Evolutionary conservation across 495 filamentous ascomycete genomes (phyloP).

Genomic region (Penicillium dipodomyicola): DNA sequence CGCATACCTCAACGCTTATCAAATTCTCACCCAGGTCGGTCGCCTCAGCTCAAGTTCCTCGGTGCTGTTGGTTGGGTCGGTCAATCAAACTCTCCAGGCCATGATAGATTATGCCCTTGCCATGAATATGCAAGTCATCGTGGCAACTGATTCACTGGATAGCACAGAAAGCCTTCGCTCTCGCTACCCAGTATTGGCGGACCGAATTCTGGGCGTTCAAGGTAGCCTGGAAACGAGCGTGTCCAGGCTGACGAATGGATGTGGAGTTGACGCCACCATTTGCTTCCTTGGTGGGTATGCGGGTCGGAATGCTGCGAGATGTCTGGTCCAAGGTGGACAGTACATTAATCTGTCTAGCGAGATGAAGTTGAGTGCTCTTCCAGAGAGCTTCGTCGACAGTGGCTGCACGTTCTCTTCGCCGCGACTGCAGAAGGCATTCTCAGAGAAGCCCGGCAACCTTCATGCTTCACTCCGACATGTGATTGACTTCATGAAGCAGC

Average conservation of each 20-base stretch:
- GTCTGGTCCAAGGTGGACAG: slow-evolving; percentile 20
- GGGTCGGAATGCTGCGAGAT: slow-evolving; percentile 21
- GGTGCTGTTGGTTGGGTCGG: slow-evolving; percentile 18
- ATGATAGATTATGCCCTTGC: slow-evolving; percentile 22
- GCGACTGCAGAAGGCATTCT: slow-evolving; percentile 12
- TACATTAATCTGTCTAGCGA: slow-evolving; percentile 26
- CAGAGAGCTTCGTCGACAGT: slow-evolving; percentile 21
- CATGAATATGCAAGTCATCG: slow-evolving; percentile 16
- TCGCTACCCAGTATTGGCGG: slow-evolving; percentile 14
- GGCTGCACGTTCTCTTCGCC: slow-evolving; percentile 24
- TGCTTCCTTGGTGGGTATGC: slow-evolving; percentile 21
- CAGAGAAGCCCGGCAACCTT: slow-evolving; percentile 15
- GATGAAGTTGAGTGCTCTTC: slow-evolving; percentile 24
- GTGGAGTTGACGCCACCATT: slow-evolving; percentile 21
- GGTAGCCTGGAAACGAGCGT: slow-evolving; percentile 18
- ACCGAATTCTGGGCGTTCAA: slow-evolving; percentile 13
- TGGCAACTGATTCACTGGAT: slow-evolving; percentile 18
- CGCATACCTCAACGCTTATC: slow-evolving; percentile 21
- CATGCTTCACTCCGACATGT: slow-evolving; percentile 17
- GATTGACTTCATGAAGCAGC: slow-evolving; percentile 20
- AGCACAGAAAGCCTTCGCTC: slow-evolving; percentile 10
- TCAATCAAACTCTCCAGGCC: slow-evolving; percentile 21
- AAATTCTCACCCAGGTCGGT: slow-evolving; percentile 16
- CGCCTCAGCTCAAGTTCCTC: slow-evolving; percentile 16
- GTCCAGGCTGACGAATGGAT: slow-evolving; percentile 20